Base-by-base conservation (phyloP, 208 protist species). In the Perkinsela sp. region DNA sequence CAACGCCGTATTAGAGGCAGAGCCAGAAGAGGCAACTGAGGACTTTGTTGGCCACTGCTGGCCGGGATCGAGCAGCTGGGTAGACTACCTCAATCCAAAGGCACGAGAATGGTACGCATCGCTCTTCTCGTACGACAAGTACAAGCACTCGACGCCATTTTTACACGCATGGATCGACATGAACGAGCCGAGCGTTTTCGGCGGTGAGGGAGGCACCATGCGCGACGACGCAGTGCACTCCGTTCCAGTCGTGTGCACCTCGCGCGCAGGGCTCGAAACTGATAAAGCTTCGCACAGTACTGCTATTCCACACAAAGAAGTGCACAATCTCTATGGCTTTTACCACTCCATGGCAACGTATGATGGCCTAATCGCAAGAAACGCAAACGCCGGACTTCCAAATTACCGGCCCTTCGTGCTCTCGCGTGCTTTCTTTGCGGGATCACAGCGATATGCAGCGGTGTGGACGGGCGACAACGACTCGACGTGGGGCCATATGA, bases 141-240 rank as follows among this genome's bases (percentile, higher is more conserved):
- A 96, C 72, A 70, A 79, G 2, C 91, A 82, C 13, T 88, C 85
- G 1, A 92, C 88, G 0, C 72, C 73, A 48, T 81, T 80, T 73
- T 77, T 98, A 29, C 92, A 96, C 80, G 93, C 88, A 15, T 98
- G 96, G 96, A 97, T 98, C 66, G 96, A 98, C 83, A 99, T 98
- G 96, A 98, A 99, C 75, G 87, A 95, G 79, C 95, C 95, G 1
- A 95, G 91, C 0, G 93, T 98, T 1, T 98, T 98, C 77, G 85
- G 91, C 69, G 90, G 84, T 0, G 85, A 83, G 29, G 90, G 94
- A 66, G 82, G 90, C 32, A 94, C 93, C 0, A 97, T 98, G 89
- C 70, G 78, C 48, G 91, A 93, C 73, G 83, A 94, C 66, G 83
- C 79, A 1, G 72, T 94, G 28, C 93, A 96, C 75, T 70, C 72